A percentile compares a stretch with the other conserved stretches of the same genome.
These are phyloP conservation scores for Citrus inodora DNA, from an alignment of 345 rosid species.

Conservation along the genomic window DNA sequence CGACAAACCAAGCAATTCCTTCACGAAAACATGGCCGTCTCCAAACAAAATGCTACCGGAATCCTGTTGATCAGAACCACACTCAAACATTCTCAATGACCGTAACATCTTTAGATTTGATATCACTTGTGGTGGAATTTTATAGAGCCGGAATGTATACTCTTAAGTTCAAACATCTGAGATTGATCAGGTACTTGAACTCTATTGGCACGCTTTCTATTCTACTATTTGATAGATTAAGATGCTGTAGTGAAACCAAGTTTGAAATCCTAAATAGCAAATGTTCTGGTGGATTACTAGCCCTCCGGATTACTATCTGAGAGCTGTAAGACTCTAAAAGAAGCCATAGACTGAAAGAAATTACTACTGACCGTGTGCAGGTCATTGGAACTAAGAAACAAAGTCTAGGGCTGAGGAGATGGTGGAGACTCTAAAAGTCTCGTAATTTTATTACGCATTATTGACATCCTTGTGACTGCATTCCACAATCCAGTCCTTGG, in stretches of 20 bases:
- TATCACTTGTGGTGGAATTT: not conserved
- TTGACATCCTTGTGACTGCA: conserved; percentile 19
- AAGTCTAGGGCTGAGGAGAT: conserved; percentile 24
- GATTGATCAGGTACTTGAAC: too few species aligned
- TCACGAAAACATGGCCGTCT: not conserved
- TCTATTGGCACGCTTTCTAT: too few species aligned
- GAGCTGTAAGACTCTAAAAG: too few species aligned
- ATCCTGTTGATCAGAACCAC: not conserved
- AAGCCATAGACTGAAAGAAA: too few species aligned
- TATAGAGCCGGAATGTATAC: too few species aligned
- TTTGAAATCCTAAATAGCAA: too few species aligned
- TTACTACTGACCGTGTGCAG: too few species aligned
- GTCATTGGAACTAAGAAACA: conserved; percentile 9
- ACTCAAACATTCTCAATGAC: not conserved
- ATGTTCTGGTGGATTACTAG: too few species aligned
- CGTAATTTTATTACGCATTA: conserved; percentile 19
- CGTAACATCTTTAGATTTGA: not conserved
- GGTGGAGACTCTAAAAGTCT: conserved; percentile 1
- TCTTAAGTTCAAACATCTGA: too few species aligned
- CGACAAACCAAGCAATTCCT: not conserved
- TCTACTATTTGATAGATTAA: too few species aligned
- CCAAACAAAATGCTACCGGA: not conserved
- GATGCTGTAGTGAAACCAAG: too few species aligned
- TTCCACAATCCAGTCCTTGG: conserved; percentile 23
- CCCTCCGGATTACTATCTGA: too few species aligned